Evolutionary conservation across 768 basidiomycete species (phyloP).

Genomic region (Heimioporus sp.): DNA sequence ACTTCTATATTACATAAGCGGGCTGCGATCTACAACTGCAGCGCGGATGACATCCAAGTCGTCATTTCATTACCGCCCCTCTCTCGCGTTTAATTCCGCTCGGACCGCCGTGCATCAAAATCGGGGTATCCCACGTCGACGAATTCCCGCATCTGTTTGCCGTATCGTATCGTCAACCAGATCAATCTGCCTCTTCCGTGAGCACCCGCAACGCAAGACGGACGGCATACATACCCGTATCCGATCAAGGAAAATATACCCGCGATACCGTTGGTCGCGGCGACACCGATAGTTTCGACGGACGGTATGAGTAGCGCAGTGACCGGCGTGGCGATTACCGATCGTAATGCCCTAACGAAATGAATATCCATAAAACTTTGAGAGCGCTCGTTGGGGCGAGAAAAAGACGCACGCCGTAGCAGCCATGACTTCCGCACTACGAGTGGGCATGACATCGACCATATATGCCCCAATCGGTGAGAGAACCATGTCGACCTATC

Average conservation of each 20-base stretch:
- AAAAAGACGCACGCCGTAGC: constrained; percentile 45
- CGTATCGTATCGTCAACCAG: constrained; percentile 53
- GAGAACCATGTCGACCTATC: constrained; percentile 55
- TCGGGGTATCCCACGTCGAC: constrained; percentile 54
- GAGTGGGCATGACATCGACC: constrained; percentile 57
- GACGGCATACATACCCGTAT: constrained; percentile 43
- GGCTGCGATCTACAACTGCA: too few relatives aligned
- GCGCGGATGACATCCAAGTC: too few relatives aligned
- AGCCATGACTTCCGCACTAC: constrained; percentile 64
- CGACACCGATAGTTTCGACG: constrained; percentile 52
- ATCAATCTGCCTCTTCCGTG: constrained; percentile 40
- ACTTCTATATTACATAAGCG: too few relatives aligned
- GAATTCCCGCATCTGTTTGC: constrained; percentile 54
- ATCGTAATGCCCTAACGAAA: neutral
- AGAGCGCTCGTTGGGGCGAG: neutral
- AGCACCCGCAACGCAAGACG: neutral
- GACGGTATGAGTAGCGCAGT: constrained; percentile 34
- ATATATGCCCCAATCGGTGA: constrained; percentile 55
- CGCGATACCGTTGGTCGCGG: constrained; percentile 44
- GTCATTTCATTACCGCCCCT: too few relatives aligned
- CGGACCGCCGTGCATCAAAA: constrained; percentile 3
- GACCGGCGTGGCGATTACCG: neutral
- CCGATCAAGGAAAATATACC: constrained; percentile 50
- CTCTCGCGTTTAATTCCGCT: neutral
- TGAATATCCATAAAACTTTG: too few relatives aligned